Percentiles rank a stretch among this genome's conserved stretches.
Evolutionary conservation across 192 early-diverging fungal genomes (phyloP).

Genomic region (Phycomyces blakesleeanus): DNA sequence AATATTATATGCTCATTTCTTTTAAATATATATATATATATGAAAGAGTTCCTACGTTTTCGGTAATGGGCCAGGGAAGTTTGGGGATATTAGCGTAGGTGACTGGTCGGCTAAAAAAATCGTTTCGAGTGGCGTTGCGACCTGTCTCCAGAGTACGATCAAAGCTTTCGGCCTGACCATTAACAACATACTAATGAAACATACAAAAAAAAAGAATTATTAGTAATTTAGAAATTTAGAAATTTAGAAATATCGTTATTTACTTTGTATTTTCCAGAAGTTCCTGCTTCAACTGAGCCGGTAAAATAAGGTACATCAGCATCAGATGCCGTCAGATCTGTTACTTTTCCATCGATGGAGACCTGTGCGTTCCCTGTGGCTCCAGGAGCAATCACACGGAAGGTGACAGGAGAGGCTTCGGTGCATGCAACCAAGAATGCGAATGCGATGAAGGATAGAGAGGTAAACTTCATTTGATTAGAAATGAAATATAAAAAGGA

Average conservation of each 20-base stretch:
- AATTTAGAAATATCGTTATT: not conserved
- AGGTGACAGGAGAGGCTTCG: constrained; percentile 36
- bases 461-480: constrained; percentile 15
- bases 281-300: constrained; percentile 29
- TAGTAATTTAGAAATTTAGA: not conserved
- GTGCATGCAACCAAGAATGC: constrained; percentile 5
- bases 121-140: constrained; percentile 33
- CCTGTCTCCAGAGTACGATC: constrained; percentile 31
- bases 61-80: constrained; percentile 31
- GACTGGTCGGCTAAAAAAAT: constrained; percentile 40
- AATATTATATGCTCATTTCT: no score
- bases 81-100: constrained; percentile 41
- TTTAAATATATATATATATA: no score
- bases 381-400: constrained; percentile 42
- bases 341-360: constrained; percentile 30
- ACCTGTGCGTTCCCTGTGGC: constrained; percentile 34
- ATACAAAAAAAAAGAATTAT: not conserved
- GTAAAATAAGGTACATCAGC: constrained; percentile 37
- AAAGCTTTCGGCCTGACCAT: constrained; percentile 36
- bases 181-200: constrained; percentile 31
- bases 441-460: constrained; percentile 9
- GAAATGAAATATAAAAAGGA: no score
- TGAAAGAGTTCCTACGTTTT: no score
- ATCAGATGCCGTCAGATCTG: constrained; percentile 30
- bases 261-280: constrained; percentile 37